Base-by-base conservation (phyloP, 2,329 filamentous ascomycete genomes). In the Rutstroemia sp. region DNA sequence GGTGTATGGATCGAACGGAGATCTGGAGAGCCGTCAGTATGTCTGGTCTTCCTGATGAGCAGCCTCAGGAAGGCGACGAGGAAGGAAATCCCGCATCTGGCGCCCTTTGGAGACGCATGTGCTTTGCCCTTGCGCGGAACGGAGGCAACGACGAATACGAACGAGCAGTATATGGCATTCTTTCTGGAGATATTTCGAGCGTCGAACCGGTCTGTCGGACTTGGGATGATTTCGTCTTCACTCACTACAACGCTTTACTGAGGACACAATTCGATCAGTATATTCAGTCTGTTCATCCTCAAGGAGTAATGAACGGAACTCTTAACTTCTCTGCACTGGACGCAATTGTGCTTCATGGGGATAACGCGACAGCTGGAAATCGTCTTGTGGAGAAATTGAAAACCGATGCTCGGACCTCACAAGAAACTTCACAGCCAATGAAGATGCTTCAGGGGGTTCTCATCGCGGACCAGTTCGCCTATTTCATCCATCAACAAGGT, bases 171-270 rank as follows among this genome's bases (percentile, higher is more conserved):
- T 96, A 96, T 68, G 92, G 90, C 27, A 74, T 96, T 12, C 78
- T 99, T n/a, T 87, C 88, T 44, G 94, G 94, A 50, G 90, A 96
- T 67, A 79, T 91, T 50, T 74, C 81, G 39, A 88, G 87, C 51
- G 89, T 95, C 10, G 84, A 89, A 67, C 82, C 82, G 61, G 83
- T 92, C 41, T 91, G 89, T 68, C 78, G 81, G 51, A 83, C 79
- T 21, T 95, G 91, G 86, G 89, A 96, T 63, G 92, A 97, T 67
- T 83, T 86, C 64, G 78, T 96, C 17, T 96, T 94, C 70, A 85
- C 87, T 38, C 84, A 92, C 69, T 94, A 94, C 75, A 96, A 95
- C 67, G 85, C 88, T n/a, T 75, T 92, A 5, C 73, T 96, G 9
- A 81, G 92, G 54, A 82, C 84, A 2, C 87, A 92, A 64, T 92